Evolutionary conservation across 352 stramenopile genomes (phyloP), one percentile per base, ranked within the genome.

Genomic region (Blastocystis sp.): DNA sequence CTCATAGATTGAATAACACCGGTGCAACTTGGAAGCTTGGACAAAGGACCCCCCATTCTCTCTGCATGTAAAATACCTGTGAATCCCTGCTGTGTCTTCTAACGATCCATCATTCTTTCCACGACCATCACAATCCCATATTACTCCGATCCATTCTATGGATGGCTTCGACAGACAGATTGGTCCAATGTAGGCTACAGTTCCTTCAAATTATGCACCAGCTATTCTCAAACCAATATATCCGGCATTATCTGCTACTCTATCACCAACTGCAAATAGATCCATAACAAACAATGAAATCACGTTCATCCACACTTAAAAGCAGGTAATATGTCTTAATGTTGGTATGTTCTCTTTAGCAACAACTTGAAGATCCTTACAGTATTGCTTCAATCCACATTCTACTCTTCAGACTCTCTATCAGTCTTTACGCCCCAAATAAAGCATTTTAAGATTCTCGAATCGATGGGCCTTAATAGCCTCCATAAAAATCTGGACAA

Each of bases 121-220:
- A 40, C 70, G 40, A 30, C 19, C 54, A 15, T 60, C 22, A 17
- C 37, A 22, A 42, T 81, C 70, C 70, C 70, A 81, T 6, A 53
- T 40, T 24, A 81, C 54, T 15, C 70, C 70, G 40, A 81, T 44
- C 70, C 70, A 81, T n/a, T 7, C 0, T 2, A 81, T 62, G 0
- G 70, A 60, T 24, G 70, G 70, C 62, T 81, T 81, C 37, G 70
- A 81, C 27, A 81, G 22, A 81, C 70, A 81, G 54, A 81, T 81
- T 5, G 70, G 70, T 59, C 70, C 70, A 5, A 81, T 33, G 48
- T 81, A 81, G 5, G 37, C 70, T 3, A 81, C 51, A 35, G 22
- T 81, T 27, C 70, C 70, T 81, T 42, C n/a, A 48, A 17, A 51
- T 64, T 22, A 81, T 2, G 7, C 24, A 22, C 17, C 6, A 6